A percentile compares a stretch with the other conserved stretches of the same genome.
These are phyloP conservation scores for Botrytis aclada DNA, from an alignment of 2,329 filamentous ascomycete species.

Conservation along the genomic window DNA sequence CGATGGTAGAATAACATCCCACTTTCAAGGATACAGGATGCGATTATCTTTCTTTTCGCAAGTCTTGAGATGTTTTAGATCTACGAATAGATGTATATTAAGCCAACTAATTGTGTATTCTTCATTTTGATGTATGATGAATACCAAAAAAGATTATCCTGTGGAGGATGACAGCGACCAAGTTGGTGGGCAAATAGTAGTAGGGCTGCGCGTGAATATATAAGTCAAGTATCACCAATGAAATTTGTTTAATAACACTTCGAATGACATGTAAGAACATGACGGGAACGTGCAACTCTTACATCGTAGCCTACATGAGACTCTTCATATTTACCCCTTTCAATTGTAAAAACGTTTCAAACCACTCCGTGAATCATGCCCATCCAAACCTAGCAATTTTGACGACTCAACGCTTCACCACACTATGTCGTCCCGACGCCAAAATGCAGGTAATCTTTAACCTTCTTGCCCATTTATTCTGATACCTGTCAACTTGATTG, in stretches of 20 bases:
- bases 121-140: background rate
- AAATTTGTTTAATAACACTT: background rate
- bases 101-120: too few relatives aligned
- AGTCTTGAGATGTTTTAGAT: background rate
- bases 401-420: too few relatives aligned
- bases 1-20: background rate
- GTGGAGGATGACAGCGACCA: background rate
- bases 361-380: too few relatives aligned
- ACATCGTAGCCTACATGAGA: rapidly evolving
- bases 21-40: background rate
- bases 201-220: background rate
- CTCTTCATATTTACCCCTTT: background rate
- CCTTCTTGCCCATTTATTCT: too few relatives aligned
- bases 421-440: too few relatives aligned
- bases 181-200: background rate
- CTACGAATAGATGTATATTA: background rate
- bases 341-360: background rate
- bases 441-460: too few relatives aligned
- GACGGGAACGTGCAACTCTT: background rate
- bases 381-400: too few relatives aligned
- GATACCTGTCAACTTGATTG: too few relatives aligned
- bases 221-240: background rate
- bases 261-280: background rate
- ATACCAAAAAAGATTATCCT: background rate
- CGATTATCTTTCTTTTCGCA: background rate